Percentiles rank a stretch among this genome's conserved stretches.
These are phyloP conservation scores for Ceratobasidium papillatum DNA, from an alignment of 1,284 basidiomycete species.

Conservation along the genomic window DNA sequence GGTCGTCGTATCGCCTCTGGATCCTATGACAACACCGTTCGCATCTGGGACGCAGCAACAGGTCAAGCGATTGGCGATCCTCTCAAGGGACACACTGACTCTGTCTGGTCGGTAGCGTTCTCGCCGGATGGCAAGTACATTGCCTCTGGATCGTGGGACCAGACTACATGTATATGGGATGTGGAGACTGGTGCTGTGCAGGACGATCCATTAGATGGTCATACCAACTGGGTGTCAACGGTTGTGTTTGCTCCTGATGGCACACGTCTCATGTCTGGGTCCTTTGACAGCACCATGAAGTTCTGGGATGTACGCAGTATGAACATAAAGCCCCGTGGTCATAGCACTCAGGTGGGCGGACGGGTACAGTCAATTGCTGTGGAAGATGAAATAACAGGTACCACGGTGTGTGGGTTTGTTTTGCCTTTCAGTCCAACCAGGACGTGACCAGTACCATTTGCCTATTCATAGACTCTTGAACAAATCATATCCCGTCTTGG, in stretches of 20 bases:
- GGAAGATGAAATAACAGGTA: neutral
- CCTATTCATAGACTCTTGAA: neutral
- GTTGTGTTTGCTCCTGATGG: slow-evolving; percentile 91
- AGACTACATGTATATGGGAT: slow-evolving; percentile 88
- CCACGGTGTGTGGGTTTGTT: neutral
- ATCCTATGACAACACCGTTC: slow-evolving; percentile 86
- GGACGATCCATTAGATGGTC: slow-evolving; percentile 74
- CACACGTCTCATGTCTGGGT: slow-evolving; percentile 78
- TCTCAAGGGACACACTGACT: slow-evolving; percentile 70
- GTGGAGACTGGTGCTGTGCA: slow-evolving; percentile 73
- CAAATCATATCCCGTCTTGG: neutral
- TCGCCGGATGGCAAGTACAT: slow-evolving; percentile 82
- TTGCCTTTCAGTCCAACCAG: neutral
- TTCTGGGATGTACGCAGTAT: slow-evolving; percentile 75
- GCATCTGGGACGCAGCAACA: slow-evolving; percentile 84
- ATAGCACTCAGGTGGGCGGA: neutral
- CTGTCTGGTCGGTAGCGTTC: slow-evolving; percentile 81
- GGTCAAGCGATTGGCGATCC: slow-evolving; percentile 67
- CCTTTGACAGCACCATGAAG: slow-evolving; percentile 86
- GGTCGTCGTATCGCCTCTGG: slow-evolving; percentile 84
- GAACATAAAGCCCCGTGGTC: neutral
- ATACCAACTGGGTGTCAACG: slow-evolving; percentile 82
- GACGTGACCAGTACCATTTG: neutral
- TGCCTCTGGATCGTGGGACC: slow-evolving; percentile 87
- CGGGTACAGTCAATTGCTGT: too few relatives aligned